phyloP scores from a whole-genome alignment of 306 rosid genomes.

The cucumber (Cucumis sativus) region DNA sequence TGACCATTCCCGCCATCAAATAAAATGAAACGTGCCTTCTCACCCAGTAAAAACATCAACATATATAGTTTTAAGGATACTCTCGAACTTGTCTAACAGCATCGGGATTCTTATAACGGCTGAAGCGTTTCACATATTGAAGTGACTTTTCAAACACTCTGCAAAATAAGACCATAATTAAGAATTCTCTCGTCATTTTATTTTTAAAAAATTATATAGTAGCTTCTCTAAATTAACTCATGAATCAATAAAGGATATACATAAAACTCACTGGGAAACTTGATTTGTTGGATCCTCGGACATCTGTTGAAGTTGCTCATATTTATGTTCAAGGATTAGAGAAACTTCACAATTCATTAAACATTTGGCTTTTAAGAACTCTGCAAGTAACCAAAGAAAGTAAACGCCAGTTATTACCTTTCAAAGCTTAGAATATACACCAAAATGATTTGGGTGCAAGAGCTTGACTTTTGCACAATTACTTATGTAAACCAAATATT shows the following conservation, averaged over 20 bases:
- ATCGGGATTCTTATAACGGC: slow-evolving; percentile 94
- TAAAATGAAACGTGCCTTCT: not conserved
- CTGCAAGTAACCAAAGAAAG: slow-evolving; percentile 19
- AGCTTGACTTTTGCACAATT: not conserved
- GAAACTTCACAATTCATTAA: slow-evolving; percentile 94
- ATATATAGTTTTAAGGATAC: slow-evolving; percentile 44
- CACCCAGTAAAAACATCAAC: not conserved
- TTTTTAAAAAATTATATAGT: not conserved
- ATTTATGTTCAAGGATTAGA: slow-evolving; percentile 87
- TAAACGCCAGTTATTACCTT: not conserved
- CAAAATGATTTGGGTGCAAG: not conserved
- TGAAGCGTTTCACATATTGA: slow-evolving; percentile 94
- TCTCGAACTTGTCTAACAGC: slow-evolving; percentile 98
- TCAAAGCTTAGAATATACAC: not conserved
- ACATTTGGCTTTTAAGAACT: slow-evolving; percentile 92
- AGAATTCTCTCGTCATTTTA: not conserved
- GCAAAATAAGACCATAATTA: slow-evolving; percentile 5
- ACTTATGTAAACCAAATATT: not conserved
- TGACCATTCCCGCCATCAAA: not conserved
- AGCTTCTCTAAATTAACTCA: not conserved
- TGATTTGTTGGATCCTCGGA: slow-evolving; percentile 88
- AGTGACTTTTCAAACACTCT: slow-evolving; percentile 94
- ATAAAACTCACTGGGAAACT: slow-evolving; percentile 66
- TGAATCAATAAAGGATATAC: not conserved
- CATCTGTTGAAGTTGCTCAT: slow-evolving; percentile 89